Base-by-base conservation (phyloP, 169 alveolate species). In the Plasmodium cynomolgi region DNA sequence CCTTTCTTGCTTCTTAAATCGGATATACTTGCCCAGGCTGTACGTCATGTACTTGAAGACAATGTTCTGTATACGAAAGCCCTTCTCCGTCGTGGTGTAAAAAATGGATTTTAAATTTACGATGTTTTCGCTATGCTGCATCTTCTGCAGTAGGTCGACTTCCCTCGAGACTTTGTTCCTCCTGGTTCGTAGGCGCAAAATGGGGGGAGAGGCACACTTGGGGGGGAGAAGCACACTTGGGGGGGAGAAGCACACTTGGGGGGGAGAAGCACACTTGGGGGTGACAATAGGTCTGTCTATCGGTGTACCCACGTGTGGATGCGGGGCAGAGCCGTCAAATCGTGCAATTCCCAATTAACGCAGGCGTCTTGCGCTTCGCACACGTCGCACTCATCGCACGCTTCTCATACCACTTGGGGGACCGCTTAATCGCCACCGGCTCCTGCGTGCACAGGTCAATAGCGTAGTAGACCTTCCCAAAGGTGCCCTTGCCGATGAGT, bases 151-250 rank as follows among this genome's bases (percentile, higher is more conserved):
- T n/a, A 88, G 50, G 50, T 88, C 91, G 23, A 88, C 94, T 80
- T 88, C 94, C 74, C 94, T 88, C 23, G 94, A 88, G 68, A 88
- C 94, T 80, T 88, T 88, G 31, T 88, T 88, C 72, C 94, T 79
- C 94, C 94, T 88, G 31, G 9, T 29, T 54, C 34, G 9, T 2
- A 82, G 41, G 6, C 2, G 72, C 7, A 20, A 13, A 68, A 56
- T 17, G 31, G 8, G n/a, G 34, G 34, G 58, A 44, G 5, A 44
- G 5, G 58, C 11, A 7, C 17, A 11, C 11, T 5, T 44, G 58
- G 5, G 58, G 17, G 11, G 58, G 5, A 7, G 5, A 11, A 7
- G 17, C 58, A 44, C 11, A 7, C 11, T 44, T 44, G 58, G 17
- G 17, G 17, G 11, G 58, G 5, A 7, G 5, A 11, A 7, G 17